Percentiles rank a stretch among this genome's conserved stretches.
phyloP scores from a whole-genome alignment of 306 rosid genomes.

The Quercus aquifolioides region DNA sequence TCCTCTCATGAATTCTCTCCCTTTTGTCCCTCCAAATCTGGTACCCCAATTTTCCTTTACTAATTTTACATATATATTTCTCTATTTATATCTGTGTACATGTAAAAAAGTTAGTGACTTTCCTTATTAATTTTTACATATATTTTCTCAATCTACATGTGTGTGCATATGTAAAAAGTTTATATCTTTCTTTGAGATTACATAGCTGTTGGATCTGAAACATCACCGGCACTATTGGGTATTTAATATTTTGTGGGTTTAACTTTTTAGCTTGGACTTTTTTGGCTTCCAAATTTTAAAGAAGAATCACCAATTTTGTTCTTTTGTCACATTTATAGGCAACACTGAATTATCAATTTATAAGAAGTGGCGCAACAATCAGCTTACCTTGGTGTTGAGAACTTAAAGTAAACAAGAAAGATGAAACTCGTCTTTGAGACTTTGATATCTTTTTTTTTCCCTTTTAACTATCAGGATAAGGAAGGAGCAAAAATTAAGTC shows the following conservation, averaged over 20 bases:
- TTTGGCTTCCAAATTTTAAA: neutral
- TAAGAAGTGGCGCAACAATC: neutral
- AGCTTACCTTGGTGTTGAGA: neutral
- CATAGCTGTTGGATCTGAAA: neutral
- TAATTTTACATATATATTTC: neutral
- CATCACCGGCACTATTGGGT: constrained; percentile 3
- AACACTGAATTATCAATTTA: neutral
- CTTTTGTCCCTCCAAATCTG: constrained; percentile 55
- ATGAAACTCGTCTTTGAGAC: neutral
- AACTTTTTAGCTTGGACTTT: neutral
- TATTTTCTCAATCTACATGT: neutral
- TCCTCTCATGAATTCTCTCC: constrained; percentile 37
- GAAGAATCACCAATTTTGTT: neutral
- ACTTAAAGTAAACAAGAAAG: neutral
- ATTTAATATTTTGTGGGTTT: neutral
- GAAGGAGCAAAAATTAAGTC: neutral
- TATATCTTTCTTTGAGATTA: neutral
- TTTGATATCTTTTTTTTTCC: neutral
- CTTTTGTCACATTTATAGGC: neutral
- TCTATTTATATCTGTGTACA: neutral
- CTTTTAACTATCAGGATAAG: neutral
- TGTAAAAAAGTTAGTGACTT: neutral
- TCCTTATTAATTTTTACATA: no score
- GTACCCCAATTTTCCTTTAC: constrained; percentile 23
- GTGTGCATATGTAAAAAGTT: neutral